Percentiles rank a stretch among this genome's conserved stretches.
These are phyloP conservation scores for Penicillium chermesinum DNA, from an alignment of 495 filamentous ascomycete species.

Conservation along the genomic window DNA sequence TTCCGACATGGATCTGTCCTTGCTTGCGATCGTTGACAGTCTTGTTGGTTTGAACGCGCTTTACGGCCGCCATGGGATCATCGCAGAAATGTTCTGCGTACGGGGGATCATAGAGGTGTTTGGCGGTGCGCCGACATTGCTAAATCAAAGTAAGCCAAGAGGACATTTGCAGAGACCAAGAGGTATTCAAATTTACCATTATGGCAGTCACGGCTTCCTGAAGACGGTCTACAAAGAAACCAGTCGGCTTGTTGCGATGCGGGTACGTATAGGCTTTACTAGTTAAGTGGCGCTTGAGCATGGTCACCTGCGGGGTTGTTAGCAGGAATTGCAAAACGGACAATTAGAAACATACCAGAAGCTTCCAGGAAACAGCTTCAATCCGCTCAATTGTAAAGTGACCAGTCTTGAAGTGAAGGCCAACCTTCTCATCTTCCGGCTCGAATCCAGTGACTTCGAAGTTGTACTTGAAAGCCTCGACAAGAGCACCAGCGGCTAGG, in stretches of 20 bases:
- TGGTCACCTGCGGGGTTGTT: not conserved
- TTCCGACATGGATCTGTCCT: not conserved
- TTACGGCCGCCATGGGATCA: slow-evolving; percentile 22
- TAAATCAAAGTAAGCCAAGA: not conserved
- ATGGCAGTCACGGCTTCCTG: not conserved
- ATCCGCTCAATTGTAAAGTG: not conserved
- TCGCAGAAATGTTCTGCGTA: slow-evolving; percentile 29
- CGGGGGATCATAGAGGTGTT: slow-evolving; percentile 21
- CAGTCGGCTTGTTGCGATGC: not conserved
- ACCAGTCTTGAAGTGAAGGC: not conserved
- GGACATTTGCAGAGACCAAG: not conserved
- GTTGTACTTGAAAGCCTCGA: too few species aligned
- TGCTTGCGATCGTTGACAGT: slow-evolving; percentile 14
- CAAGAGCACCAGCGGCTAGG: too few species aligned
- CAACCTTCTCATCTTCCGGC: not conserved
- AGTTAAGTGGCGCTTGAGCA: not conserved
- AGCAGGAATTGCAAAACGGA: not conserved
- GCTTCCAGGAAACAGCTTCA: not conserved
- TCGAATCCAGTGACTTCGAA: not conserved
- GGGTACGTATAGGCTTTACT: not conserved
- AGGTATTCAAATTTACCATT: not conserved
- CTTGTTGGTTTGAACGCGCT: slow-evolving; percentile 24
- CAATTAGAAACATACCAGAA: not conserved
- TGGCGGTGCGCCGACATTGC: not conserved
- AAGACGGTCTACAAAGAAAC: not conserved